phyloP scores from a whole-genome alignment of 73 alveolate species.

The Tetrahymena malaccensis region DNA sequence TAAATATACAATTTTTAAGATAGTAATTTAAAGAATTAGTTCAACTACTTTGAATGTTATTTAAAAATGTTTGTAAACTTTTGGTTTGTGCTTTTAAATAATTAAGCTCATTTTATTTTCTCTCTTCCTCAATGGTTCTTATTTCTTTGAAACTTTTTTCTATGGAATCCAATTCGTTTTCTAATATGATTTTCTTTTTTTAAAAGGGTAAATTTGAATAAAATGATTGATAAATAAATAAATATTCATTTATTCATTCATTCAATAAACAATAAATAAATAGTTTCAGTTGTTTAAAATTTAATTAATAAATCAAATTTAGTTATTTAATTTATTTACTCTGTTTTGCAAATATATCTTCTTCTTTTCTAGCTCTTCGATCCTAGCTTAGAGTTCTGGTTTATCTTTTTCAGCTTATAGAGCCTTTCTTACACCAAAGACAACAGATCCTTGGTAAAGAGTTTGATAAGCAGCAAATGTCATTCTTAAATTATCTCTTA shows the following conservation, averaged over 20 bases:
- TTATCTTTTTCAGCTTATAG: conserved; percentile 59
- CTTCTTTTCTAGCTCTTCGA: conserved; percentile 45
- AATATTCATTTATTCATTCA: neutral
- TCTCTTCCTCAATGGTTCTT: conserved; percentile 48
- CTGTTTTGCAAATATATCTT: conserved; percentile 30
- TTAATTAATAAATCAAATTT: neutral
- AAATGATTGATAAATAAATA: neutral
- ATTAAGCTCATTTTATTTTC: conserved; percentile 53
- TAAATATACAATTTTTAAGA: neutral
- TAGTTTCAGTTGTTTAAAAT: neutral
- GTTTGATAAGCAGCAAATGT: conserved; percentile 65
- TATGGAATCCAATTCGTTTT: conserved; percentile 53
- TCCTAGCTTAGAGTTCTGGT: conserved; percentile 45
- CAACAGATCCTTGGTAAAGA: conserved; percentile 53
- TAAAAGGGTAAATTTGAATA: neutral
- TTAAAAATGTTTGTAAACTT: conserved; percentile 54
- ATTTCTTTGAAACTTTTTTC: conserved; percentile 52
- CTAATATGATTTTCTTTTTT: conserved; percentile 49
- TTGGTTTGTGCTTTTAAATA: conserved; percentile 55
- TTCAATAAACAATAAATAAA: neutral
- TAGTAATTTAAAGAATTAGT: neutral
- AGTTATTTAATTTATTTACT: neutral
- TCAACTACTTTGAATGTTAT: conserved; percentile 18
- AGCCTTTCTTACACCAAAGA: conserved; percentile 56
- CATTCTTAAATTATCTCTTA: conserved; percentile 54